Percentiles rank a stretch among this genome's conserved stretches.
These are phyloP conservation scores for Moringa oleifera DNA, from an alignment of 345 rosid genomes.

Conservation along the genomic window DNA sequence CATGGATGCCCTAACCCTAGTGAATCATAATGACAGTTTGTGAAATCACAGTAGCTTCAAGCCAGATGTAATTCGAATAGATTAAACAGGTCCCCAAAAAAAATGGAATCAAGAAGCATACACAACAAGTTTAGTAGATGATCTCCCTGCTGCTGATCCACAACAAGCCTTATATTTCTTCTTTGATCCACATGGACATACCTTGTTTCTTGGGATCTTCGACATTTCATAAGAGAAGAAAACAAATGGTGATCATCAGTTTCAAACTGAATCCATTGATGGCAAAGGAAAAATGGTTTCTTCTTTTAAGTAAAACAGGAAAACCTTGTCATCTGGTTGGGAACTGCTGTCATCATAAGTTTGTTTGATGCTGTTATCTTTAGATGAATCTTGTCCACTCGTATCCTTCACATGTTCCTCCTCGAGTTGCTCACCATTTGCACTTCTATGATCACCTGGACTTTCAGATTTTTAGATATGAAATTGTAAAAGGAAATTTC, in stretches of 20 bases:
- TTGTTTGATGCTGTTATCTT: slow-evolving; percentile 24
- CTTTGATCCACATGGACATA: slow-evolving; percentile 83
- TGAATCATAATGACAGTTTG: too few relatives aligned
- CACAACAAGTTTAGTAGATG: slow-evolving; percentile 44
- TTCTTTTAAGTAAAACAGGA: slow-evolving; percentile 6
- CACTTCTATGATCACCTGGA: slow-evolving; percentile 33
- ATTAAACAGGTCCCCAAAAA: slow-evolving; percentile 8
- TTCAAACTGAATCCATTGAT: not conserved
- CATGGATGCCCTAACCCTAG: too few relatives aligned
- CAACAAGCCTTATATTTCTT: slow-evolving; percentile 92
- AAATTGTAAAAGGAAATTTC: slow-evolving; percentile 3
- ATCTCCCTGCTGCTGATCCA: slow-evolving; percentile 59
- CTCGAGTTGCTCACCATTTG: slow-evolving; percentile 25
- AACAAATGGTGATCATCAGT: not conserved
- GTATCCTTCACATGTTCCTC: slow-evolving; percentile 30
- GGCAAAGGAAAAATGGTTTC: not conserved
- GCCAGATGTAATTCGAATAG: slow-evolving; percentile 1
- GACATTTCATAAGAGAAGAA: slow-evolving; percentile 17
- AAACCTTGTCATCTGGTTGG: slow-evolving; percentile 58
- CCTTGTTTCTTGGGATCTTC: slow-evolving; percentile 66
- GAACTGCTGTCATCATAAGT: slow-evolving; percentile 27
- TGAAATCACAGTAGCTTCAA: not conserved
- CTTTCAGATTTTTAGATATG: slow-evolving; percentile 12
- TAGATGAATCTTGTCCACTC: slow-evolving; percentile 25
- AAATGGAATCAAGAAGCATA: slow-evolving; percentile 27